Evolutionary conservation across 148 eudicot species (phyloP), one percentile per base, ranked within the genome.

Genomic region (Selenicereus undatus): DNA sequence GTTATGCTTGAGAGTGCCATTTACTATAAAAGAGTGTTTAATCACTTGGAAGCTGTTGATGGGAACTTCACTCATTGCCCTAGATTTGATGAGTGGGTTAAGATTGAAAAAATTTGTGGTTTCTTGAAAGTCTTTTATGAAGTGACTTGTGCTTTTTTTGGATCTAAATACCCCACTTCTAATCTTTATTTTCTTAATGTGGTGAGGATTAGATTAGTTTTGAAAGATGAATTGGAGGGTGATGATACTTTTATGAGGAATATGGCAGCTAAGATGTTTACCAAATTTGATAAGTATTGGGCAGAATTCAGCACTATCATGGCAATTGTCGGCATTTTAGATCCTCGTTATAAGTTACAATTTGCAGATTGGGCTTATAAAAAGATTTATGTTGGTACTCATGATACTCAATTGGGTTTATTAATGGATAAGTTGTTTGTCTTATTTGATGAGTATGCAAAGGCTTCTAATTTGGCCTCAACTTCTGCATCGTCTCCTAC

Each of bases 271-370:
- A 60, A 8, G 8, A 80, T 80, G 71, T 79, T 71, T 20, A 24
- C 29, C 2, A 56, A 79, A 54, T 54, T 71, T 71, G 70, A 79
- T 5, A 72, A 71, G 2, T 79, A 79, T 72, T 72, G 54, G 76
- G 48, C 22, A 5, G 68, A 14, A 2, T 79, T 71, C 54, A 54
- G 51, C 21, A 36, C 3, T 8, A 35, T 54, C 13, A 52, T 79
- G 52, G 69, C 51, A 0, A 54, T 71, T 36, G 70, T n/a, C 21
- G 54, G 29, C 14, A 8, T 79, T 11, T 71, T 71, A 26, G 81
- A 79, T 71, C 69, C 76, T 35, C 69, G 81, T 2, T 79, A 52
- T 27, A 72, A 71, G 18, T 12, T 79, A 1, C 20, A 32, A 17
- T 24, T 79, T 35, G 81, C 36, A 18, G 54, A 54, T 11, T 71